Evolutionary conservation across 805 yeast species (phyloP), one percentile per base, ranked within the genome.

Genomic region (Cyberlindnera euphorbiiphila): DNA sequence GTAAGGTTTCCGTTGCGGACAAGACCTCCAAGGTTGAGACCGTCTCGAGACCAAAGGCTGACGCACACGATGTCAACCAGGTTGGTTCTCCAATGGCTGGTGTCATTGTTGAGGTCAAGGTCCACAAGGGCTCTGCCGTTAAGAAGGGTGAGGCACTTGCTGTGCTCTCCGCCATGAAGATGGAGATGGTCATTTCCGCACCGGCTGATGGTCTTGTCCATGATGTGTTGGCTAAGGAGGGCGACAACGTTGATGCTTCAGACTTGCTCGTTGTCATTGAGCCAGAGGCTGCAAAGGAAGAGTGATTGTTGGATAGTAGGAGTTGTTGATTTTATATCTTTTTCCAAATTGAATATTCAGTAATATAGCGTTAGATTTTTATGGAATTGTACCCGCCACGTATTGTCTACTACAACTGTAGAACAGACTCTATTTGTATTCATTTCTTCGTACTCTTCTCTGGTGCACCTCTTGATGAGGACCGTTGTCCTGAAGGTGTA

Each of bases 31-130:
- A 91, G 37, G 79, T 91, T 42, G 96, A 89, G 64, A 76, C 85
- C 31, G 74, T 85, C 44, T 69, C 91, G 22, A 81, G 96, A 61
- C 85, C 91, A 51, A 93, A 91, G 74, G 98, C 97, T 39, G 87
- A 84, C 52, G 71, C 83, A 13, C 81, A 78, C 59, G 85, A 86
- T 63, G 86, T 94, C 43, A 83, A 81, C 58, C 96, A 93, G 53
- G 81, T 93, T 46, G 98, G 98, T 53, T 95, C 98, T 6, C 98
- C 98, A 66, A 91, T 91, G 98, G 95, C 98, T 28, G 98, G 98
- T 70, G 97, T 89, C 48, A 86, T 91, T 45, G 86, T 91, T 48
- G 98, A 93, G 67, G 85, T 89, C 37, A 85, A 95, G 59, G 87
- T 88, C 47, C 85, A 87, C 70, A 76, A 78, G 51, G 96, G 94